phyloP scores from a whole-genome alignment of 768 basidiomycete species.

The Pholiota microspora region DNA sequence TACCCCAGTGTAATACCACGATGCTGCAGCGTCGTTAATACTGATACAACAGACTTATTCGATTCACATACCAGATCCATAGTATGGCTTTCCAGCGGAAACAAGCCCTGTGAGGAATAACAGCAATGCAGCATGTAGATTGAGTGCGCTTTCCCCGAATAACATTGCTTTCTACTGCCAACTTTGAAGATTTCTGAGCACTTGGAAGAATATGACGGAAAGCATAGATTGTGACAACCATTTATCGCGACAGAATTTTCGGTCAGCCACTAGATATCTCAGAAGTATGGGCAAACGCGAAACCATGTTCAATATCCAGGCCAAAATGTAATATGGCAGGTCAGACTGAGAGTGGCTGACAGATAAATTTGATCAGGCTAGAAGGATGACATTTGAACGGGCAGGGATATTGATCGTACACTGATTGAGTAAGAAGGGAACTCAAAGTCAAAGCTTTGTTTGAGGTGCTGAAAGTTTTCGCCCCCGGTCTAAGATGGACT shows the following conservation, averaged over 20 bases:
- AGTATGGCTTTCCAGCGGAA: neutral
- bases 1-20: conserved; percentile 14
- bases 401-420: neutral
- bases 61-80: neutral
- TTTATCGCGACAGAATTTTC: neutral
- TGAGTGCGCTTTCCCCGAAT: neutral
- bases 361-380: no score
- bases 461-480: conserved; percentile 28
- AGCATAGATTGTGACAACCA: neutral
- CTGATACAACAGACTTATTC: neutral
- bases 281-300: no score
- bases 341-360: no score
- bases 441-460: conserved; percentile 30
- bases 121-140: neutral
- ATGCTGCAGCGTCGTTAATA: neutral
- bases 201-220: neutral
- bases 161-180: neutral
- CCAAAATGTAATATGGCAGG: no score
- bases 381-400: no score
- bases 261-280: no score
- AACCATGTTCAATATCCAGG: no score
- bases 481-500: conserved; percentile 50
- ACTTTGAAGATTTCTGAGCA: neutral
- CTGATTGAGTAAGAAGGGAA: neutral
- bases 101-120: neutral